Evolutionary conservation across 805 yeast genomes (phyloP).

Genomic region (Kodamaea fukazawae): DNA sequence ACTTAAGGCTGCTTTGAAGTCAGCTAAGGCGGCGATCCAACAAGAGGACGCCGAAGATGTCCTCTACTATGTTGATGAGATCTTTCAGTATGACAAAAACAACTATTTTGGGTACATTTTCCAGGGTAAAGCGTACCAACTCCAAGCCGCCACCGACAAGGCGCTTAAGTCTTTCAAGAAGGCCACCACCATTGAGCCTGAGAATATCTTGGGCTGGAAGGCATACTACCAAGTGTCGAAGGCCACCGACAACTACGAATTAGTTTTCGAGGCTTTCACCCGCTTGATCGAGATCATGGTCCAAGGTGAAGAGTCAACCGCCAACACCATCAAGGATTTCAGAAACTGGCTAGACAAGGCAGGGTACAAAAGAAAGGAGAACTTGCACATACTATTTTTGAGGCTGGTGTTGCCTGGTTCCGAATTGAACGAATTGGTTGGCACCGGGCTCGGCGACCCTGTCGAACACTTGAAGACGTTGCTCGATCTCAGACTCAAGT

Average conservation of each 20-base stretch:
- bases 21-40: slow-evolving; percentile 48
- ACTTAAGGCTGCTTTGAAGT: slow-evolving; percentile 30
- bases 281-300: slow-evolving; percentile 42
- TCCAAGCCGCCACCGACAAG: slow-evolving; percentile 32
- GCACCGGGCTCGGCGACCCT: slow-evolving; percentile 44
- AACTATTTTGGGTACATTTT: slow-evolving; percentile 69
- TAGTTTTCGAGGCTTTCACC: slow-evolving; percentile 49
- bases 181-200: slow-evolving; percentile 51
- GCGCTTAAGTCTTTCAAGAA: slow-evolving; percentile 45
- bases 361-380: slow-evolving; percentile 24
- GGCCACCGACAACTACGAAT: slow-evolving; percentile 32
- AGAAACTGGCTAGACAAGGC: slow-evolving; percentile 42
- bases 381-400: slow-evolving; percentile 47
- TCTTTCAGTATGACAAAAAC: slow-evolving; percentile 51
- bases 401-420: slow-evolving; percentile 55
- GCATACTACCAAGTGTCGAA: slow-evolving; percentile 59
- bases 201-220: slow-evolving; percentile 71
- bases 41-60: slow-evolving; percentile 62
- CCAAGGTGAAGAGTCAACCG: slow-evolving; percentile 43
- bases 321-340: slow-evolving; percentile 49
- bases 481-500: slow-evolving; percentile 36
- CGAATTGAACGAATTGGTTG: slow-evolving; percentile 50
- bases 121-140: slow-evolving; percentile 65
- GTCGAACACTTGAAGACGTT: slow-evolving; percentile 44
- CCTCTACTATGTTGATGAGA: slow-evolving; percentile 52